phyloP scores from a whole-genome alignment of 176 grass and related monocot species.

The Oryza officinalis region DNA sequence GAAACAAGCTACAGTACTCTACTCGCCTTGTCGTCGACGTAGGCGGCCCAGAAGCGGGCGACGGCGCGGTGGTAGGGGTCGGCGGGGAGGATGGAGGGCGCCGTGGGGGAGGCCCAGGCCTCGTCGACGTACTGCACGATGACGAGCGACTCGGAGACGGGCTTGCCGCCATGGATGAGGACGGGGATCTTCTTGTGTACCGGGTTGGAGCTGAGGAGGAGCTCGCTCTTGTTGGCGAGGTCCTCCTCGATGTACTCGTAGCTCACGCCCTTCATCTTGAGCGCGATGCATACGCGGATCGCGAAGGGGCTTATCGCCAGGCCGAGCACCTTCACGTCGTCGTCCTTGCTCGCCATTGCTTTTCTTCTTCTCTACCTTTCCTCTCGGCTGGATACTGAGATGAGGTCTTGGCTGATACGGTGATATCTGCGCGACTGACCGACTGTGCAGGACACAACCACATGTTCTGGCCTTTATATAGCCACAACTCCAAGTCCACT shows the following conservation, averaged over 20 bases:
- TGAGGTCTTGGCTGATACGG: no score
- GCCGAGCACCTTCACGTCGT: conserved; percentile 34
- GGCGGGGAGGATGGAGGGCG: background rate
- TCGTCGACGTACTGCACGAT: conserved; percentile 78
- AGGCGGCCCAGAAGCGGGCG: background rate
- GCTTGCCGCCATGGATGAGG: conserved; percentile 52
- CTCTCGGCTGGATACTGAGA: background rate
- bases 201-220: conserved; percentile 60
- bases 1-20: no score
- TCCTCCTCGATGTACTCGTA: conserved; percentile 16
- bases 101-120: conserved; percentile 25
- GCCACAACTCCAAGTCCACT: background rate
- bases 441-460: background rate
- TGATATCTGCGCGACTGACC: no score
- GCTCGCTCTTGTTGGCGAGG: conserved; percentile 36
- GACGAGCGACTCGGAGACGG: conserved; percentile 42
- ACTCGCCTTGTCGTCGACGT: background rate
- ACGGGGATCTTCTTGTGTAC: conserved; percentile 69
- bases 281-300: conserved; percentile 22
- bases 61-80: background rate
- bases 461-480: background rate
- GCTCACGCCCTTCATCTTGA: conserved; percentile 1
- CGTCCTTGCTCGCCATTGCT: background rate
- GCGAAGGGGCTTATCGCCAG: conserved; percentile 12
- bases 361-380: background rate